Conservation (phyloP, 176 grass and related monocot species). For the Oryza brachyantha region DNA sequence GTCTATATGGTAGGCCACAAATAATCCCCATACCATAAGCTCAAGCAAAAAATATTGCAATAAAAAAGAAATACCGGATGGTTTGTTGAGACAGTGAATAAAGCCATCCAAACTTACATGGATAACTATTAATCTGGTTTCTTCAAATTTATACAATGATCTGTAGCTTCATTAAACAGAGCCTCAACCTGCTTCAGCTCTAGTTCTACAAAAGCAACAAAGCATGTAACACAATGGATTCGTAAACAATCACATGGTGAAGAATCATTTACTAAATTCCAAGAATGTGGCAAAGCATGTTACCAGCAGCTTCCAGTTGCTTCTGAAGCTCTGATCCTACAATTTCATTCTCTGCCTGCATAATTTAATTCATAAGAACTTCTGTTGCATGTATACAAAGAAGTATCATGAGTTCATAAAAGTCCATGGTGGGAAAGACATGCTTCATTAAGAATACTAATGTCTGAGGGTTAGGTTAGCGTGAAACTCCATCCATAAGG, state of each 20-base stretch:
- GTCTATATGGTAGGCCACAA: not conserved
- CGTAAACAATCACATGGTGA: not conserved
- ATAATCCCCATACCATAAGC: not conserved
- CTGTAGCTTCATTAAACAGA: slow-evolving; percentile 81
- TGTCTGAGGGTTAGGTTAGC: not conserved
- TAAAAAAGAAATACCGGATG: not conserved
- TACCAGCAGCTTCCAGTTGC: slow-evolving; percentile 84
- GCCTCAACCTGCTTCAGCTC: slow-evolving; percentile 76
- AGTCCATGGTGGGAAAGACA: not conserved
- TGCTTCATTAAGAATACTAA: not conserved
- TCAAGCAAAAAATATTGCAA: not conserved
- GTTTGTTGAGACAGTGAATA: not conserved
- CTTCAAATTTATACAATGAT: slow-evolving; percentile 94
- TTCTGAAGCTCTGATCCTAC: slow-evolving; percentile 80
- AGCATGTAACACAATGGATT: not conserved
- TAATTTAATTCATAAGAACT: not conserved
- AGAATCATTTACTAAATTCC: not conserved
- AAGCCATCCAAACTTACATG: slow-evolving; percentile 31
- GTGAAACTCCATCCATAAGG: not conserved
- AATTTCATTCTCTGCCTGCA: slow-evolving; percentile 83
- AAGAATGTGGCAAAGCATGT: not conserved
- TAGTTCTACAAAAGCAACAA: slow-evolving; percentile 44
- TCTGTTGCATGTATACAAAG: not conserved
- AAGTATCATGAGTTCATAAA: not conserved
- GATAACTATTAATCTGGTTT: slow-evolving; percentile 50